phyloP scores from a whole-genome alignment of 192 early-diverging fungal genomes.

The Rhizoclosmatium globosum region DNA sequence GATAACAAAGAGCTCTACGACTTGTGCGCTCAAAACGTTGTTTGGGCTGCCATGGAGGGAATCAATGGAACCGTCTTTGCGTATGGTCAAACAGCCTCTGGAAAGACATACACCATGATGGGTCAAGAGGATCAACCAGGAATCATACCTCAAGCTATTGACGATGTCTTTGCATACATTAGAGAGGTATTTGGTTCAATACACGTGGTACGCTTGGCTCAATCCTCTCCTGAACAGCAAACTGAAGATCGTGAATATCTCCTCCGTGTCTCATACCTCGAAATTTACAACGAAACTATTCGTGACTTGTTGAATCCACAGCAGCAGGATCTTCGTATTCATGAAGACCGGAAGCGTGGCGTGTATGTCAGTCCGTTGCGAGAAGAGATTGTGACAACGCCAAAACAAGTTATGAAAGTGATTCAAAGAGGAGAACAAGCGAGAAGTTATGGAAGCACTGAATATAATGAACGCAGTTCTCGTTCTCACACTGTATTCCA shows the following conservation, averaged over 20 bases:
- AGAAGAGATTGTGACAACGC: conserved; percentile 77
- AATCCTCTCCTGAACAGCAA: conserved; percentile 35
- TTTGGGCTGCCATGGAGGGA: conserved; percentile 81
- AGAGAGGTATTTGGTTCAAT: conserved; percentile 39
- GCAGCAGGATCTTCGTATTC: conserved; percentile 79
- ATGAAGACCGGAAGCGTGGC: conserved; percentile 77
- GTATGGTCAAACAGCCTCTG: conserved; percentile 74
- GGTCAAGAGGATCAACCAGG: conserved; percentile 77
- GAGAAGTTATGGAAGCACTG: conserved; percentile 83
- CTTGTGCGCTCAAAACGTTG: conserved; percentile 59
- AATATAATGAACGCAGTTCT: conserved; percentile 89
- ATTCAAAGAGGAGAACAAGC: conserved; percentile 80
- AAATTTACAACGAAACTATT: conserved; percentile 95
- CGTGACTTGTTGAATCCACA: conserved; percentile 84
- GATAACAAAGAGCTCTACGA: conserved; percentile 65
- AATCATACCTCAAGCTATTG: conserved; percentile 77
- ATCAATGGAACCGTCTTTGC: conserved; percentile 95
- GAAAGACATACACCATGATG: conserved; percentile 65
- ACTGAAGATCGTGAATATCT: conserved; percentile 78
- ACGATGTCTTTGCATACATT: conserved; percentile 82
- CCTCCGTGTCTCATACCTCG: conserved; percentile 89
- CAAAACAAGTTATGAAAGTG: conserved; percentile 77
- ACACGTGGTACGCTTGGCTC: no score
- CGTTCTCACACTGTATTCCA: conserved; percentile 95
- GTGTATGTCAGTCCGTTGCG: conserved; percentile 77